Base-by-base conservation (phyloP, 495 filamentous ascomycete genomes). In the Penicillium paradoxum region DNA sequence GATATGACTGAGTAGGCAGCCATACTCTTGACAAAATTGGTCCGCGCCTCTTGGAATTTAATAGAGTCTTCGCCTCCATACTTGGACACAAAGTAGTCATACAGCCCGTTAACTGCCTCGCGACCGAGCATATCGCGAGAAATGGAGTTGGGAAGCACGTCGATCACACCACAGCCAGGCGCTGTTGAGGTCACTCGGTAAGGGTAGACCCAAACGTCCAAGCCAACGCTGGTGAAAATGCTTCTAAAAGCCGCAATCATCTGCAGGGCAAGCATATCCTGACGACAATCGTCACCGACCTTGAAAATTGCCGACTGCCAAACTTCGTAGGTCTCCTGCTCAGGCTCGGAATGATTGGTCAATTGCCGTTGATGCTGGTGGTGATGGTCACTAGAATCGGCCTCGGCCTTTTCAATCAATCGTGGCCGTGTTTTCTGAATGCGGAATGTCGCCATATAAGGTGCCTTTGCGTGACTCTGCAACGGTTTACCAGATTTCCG, bases 221-320 rank as follows among this genome's bases (percentile, higher is more conserved):
- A 81, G 1, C 95, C 95, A 41, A 97, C 88, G 58, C 76, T 85
- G 68, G 91, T 85, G 74, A 97, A 99, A 53, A 99, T 97, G 52
- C 89, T 92, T 19, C 91, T 85, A 78, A 99, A 99, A 6, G 90
- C 89, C 4, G 95, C 86, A 64, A 99, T 95, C 87, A 99, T 92
- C 69, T 99, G 95, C 46, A 99, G 75, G 11, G 93, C 95, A 43
- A 99, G 74, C 59, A 99, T 88, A 63, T 99, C 95, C 70, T 99
- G 95, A 37, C 95, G 86, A 65, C 95, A 97, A 66, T 99, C 95
- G 64, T 99, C 95, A 17, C 95, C 95, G 49, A 99, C 95, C 69
- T 99, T 99, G 83, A 99, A 99, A 65, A 99, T 99, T 14, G 95
- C 95, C 2, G 91, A 95, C 69, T 97, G 93, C 95, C 93, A 97